A percentile compares a stretch with the other conserved stretches of the same genome.
Conservation (phyloP, 108 stramenopile genomes). For the Conticribra guillardii region DNA sequence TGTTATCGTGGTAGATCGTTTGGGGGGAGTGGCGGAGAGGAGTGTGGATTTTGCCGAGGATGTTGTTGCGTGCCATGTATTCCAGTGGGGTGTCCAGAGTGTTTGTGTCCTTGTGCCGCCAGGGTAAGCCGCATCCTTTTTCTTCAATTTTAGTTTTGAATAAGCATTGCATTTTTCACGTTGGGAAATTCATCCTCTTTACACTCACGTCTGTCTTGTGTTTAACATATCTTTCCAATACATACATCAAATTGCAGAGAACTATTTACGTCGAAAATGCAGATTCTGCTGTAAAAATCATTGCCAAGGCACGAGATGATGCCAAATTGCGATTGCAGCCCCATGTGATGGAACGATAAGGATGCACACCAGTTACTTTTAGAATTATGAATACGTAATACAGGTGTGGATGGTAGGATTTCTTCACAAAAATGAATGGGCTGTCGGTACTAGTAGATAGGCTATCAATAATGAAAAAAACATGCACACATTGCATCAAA, state of each 20-base stretch:
- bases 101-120: constrained; percentile 43
- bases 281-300: constrained; percentile 48
- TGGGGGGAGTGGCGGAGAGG: no score
- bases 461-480: no score
- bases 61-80: constrained; percentile 38
- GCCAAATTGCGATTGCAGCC: constrained; percentile 50
- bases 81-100: constrained; percentile 44
- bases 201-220: neutral
- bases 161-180: neutral
- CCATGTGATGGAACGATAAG: constrained; percentile 42
- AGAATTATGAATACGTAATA: no score
- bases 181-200: neutral
- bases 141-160: neutral
- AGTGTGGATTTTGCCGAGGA: no score
- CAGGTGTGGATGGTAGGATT: no score
- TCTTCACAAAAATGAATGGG: no score
- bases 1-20: constrained; percentile 45
- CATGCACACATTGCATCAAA: no score
- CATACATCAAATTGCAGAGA: constrained; percentile 11
- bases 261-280: constrained; percentile 56
- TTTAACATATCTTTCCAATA: neutral
- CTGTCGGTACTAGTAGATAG: no score
- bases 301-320: constrained; percentile 56
- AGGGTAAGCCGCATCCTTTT: constrained; percentile 35
- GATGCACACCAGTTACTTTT: no score